Percentiles rank a stretch among this genome's conserved stretches.
Evolutionary conservation across 1,139 yeast species (phyloP).

Genomic region (Maudiozyma humilis): DNA sequence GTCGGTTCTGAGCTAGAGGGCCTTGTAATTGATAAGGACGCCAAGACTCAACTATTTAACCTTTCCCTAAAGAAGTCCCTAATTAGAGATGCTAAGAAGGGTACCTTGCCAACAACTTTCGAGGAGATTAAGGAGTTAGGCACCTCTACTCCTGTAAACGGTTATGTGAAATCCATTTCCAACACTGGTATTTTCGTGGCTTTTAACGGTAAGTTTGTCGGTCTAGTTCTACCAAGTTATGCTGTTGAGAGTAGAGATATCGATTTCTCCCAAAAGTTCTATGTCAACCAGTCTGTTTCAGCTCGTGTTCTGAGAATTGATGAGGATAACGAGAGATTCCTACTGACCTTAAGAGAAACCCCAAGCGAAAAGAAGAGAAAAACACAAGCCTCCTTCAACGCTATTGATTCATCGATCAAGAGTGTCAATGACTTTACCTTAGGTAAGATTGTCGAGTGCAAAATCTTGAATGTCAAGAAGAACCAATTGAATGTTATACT

Average conservation of each 20-base stretch:
- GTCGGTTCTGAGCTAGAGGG: conserved; percentile 55
- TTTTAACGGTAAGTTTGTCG: conserved; percentile 74
- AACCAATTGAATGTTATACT: conserved; percentile 70
- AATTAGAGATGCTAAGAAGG: conserved; percentile 52
- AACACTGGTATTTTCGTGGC: conserved; percentile 74
- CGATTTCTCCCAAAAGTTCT: conserved; percentile 50
- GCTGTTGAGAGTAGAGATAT: conserved; percentile 50
- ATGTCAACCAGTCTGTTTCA: conserved; percentile 55
- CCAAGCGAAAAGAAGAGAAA: conserved; percentile 9
- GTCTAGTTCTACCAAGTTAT: conserved; percentile 72
- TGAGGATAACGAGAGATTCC: conserved; percentile 60
- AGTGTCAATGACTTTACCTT: conserved; percentile 45
- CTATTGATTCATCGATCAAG: conserved; percentile 49
- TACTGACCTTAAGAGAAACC: conserved; percentile 47
- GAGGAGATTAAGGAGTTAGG: conserved; percentile 50
- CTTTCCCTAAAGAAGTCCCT: conserved; percentile 61
- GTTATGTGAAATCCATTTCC: conserved; percentile 72
- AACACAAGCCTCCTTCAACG: conserved; percentile 36
- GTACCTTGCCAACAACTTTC: conserved; percentile 49
- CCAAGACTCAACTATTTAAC: conserved; percentile 50
- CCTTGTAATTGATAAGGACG: conserved; percentile 62
- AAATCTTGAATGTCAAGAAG: conserved; percentile 54
- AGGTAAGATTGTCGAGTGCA: conserved; percentile 56
- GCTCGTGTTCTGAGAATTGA: conserved; percentile 59
- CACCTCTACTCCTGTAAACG: conserved; percentile 41